A percentile compares a stretch with the other conserved stretches of the same genome.
Conservation (phyloP, 2,329 filamentous ascomycete genomes). For the Leptosphaerulina australis region DNA sequence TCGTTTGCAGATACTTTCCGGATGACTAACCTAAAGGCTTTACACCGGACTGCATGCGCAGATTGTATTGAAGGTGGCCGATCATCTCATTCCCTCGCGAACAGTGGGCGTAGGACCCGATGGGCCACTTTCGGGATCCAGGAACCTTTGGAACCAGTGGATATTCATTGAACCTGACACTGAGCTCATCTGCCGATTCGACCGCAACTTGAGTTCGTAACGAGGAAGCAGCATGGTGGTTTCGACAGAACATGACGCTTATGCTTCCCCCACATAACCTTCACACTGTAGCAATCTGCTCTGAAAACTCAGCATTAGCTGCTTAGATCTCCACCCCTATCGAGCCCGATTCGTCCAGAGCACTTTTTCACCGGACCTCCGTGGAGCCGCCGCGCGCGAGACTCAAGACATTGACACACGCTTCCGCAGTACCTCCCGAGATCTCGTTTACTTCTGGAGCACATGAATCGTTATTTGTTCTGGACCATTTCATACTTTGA, state of each 20-base stretch:
- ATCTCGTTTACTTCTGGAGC: not conserved
- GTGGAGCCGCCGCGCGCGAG: constrained; percentile 4
- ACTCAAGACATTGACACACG: constrained; percentile 6
- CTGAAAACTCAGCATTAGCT: constrained; percentile 5
- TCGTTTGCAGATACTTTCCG: constrained; percentile 1
- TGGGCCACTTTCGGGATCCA: too few species aligned
- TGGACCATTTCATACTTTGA: not conserved
- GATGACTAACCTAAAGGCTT: not conserved
- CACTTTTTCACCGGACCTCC: constrained; percentile 1
- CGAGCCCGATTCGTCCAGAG: constrained; percentile 6
- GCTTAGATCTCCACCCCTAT: not conserved
- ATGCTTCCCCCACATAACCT: constrained; percentile 8
- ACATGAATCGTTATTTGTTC: not conserved
- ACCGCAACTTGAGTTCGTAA: constrained; percentile 1
- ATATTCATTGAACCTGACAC: not conserved
- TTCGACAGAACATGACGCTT: not conserved
- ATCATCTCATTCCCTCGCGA: not conserved
- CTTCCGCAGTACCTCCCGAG: not conserved
- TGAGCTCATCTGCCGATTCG: constrained; percentile 1
- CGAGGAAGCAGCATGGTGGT: not conserved
- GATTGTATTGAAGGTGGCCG: not conserved
- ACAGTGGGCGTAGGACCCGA: not conserved
- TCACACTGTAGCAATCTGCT: constrained; percentile 1
- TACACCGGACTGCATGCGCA: not conserved
- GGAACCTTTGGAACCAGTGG: not conserved